Conservation (phyloP, 495 filamentous ascomycete genomes). For the Articulospora tetracladia region DNA sequence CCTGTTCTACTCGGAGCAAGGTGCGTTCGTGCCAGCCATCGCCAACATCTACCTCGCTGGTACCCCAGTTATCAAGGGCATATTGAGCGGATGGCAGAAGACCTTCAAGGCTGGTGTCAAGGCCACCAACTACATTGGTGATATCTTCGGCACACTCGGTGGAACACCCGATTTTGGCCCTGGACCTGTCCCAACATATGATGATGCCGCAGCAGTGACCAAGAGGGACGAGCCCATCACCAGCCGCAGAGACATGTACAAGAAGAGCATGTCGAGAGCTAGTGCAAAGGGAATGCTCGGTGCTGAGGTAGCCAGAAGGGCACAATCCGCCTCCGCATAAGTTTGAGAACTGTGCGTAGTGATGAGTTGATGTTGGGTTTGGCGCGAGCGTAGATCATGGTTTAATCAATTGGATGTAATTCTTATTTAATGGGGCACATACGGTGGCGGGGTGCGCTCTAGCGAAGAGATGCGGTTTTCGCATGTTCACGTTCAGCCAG, state of each 20-base stretch:
- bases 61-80: slow-evolving; percentile 62
- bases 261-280: neutral
- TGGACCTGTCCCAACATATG: neutral
- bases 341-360: neutral
- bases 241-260: slow-evolving; percentile 8
- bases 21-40: slow-evolving; percentile 55
- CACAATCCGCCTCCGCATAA: neutral
- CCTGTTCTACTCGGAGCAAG: slow-evolving; percentile 54
- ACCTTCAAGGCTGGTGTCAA: slow-evolving; percentile 57
- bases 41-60: slow-evolving; percentile 67
- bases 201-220: neutral
- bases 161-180: slow-evolving; percentile 65
- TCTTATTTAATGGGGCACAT: no score
- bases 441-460: no score
- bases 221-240: neutral
- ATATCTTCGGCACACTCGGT: slow-evolving; percentile 66
- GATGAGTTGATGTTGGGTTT: neutral
- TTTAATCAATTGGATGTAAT: no score
- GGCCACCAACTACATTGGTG: slow-evolving; percentile 66
- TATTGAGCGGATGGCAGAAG: slow-evolving; percentile 54
- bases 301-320: slow-evolving; percentile 12
- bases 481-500: no score
- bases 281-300: slow-evolving; percentile 10
- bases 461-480: no score
- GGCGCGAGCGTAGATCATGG: no score